Conservation (phyloP, 2,329 filamentous ascomycete species). For the Fusarium virguliforme region DNA sequence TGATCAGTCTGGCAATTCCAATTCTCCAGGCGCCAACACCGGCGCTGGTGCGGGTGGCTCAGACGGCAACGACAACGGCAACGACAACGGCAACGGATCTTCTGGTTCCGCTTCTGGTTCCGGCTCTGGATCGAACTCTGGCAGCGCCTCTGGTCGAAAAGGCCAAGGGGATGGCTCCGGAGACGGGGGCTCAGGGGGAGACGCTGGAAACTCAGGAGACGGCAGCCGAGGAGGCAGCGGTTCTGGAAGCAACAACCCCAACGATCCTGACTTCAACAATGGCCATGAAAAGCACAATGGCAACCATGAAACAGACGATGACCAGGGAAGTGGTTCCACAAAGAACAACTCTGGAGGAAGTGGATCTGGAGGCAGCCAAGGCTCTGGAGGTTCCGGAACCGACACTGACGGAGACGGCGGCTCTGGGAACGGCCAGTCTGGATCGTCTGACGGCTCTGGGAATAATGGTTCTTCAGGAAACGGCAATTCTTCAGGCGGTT, state of each 20-base stretch:
- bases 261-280: not conserved
- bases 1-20: not conserved
- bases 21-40: not conserved
- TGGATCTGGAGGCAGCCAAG: not conserved
- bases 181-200: not conserved
- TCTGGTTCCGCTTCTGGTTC: not conserved
- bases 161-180: slow-evolving; percentile 16
- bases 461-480: slow-evolving; percentile 1
- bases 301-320: not conserved
- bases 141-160: not conserved
- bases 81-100: not conserved
- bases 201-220: not conserved
- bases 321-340: not conserved
- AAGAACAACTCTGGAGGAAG: not conserved
- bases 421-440: not conserved
- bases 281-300: not conserved
- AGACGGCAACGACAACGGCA: not conserved
- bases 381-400: not conserved
- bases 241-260: not conserved
- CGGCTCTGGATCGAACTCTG: not conserved
- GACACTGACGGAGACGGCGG: not conserved
- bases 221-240: not conserved
- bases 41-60: not conserved
- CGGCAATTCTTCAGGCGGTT: not conserved
- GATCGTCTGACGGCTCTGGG: not conserved